Percentiles rank a stretch among this genome's conserved stretches.
Conservation (phyloP, 305 asterid genomes). For the Plantago lanceolata region DNA sequence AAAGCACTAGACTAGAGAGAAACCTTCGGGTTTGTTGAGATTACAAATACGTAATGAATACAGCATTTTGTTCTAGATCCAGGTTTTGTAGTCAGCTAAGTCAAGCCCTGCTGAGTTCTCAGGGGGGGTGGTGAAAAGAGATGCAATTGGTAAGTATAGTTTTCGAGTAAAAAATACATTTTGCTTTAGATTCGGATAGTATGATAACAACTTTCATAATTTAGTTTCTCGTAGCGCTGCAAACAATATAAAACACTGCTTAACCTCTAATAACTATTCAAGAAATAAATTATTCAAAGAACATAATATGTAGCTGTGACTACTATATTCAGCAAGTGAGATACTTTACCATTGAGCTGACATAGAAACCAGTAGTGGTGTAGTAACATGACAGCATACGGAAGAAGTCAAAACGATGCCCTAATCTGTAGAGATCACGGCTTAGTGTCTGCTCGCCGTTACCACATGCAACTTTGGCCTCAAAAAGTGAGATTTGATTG, state of each 20-base stretch:
- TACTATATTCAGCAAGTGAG: conserved; percentile 12
- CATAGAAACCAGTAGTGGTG: conserved; percentile 89
- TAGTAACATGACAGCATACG: conserved; percentile 90
- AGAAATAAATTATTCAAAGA: not conserved
- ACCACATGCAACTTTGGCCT: conserved; percentile 99
- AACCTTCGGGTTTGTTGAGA: too few species aligned
- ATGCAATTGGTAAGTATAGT: not conserved
- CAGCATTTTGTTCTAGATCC: too few species aligned
- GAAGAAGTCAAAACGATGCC: conserved; percentile 98
- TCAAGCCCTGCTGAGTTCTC: too few species aligned
- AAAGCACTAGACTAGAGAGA: too few species aligned
- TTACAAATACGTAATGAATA: too few species aligned
- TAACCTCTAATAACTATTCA: not conserved
- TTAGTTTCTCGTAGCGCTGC: not conserved
- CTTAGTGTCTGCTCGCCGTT: conserved; percentile 97
- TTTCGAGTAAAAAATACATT: not conserved
- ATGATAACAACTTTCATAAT: not conserved
- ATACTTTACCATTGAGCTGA: conserved; percentile 82
- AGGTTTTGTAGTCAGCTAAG: too few species aligned
- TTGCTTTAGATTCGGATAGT: not conserved
- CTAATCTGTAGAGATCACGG: conserved; percentile 96
- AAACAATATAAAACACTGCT: not conserved
- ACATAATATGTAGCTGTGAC: not conserved
- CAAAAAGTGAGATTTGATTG: conserved; percentile 95
- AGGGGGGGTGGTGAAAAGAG: too few species aligned